Base-by-base conservation (phyloP, 1,139 yeast species). In the Eremothecium cymbalariae region DNA sequence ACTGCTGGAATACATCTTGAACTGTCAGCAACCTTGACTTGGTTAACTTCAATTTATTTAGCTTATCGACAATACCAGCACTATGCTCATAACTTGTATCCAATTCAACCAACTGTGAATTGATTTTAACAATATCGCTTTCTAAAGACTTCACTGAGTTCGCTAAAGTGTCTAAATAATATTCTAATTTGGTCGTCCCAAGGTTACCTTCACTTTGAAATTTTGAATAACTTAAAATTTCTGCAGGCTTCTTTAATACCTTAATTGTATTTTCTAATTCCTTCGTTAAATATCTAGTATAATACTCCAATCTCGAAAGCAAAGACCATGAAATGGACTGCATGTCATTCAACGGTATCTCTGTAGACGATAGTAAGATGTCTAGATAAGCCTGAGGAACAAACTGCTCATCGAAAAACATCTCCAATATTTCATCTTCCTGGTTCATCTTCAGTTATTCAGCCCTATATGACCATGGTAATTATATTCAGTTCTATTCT, bases 261-360 rank as follows among this genome's bases (percentile, higher is more conserved):
- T 61, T 64, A 39, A 77, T 61, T 33, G 68, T 67, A 9, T 61
- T 50, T 45, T 73, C 70, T 41, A 77, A 59, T 40, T 73, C 73
- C 15, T 57, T 58, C 0, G 77, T 66, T 12, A 77, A 53, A 42
- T 73, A 75, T 46, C 67, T 72, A 2, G 80, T 72, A 45, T 74
- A 72, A 51, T 68, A 75, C 50, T 79, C 84, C 38, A 78, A 55
- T 45, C 76, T 80, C 3, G 76, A 65, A 13, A 75, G 60, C 25
- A 79, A 59, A 3, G 64, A 44, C 2, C 65, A 50, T 12, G 69
- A 57, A 26, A 60, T 52, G 3, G 62, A 50, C 34, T 64, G 68
- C 3, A 66, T 45, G 11, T 57, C 45, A 24, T 57, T 55, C 6
- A 63, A 42, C 7, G 59, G 41, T 8, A 43, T 12, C 19, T 45